These are phyloP conservation scores for Xylaria sp. DNA, from an alignment of 2,329 filamentous ascomycete species.

Conservation along the genomic window DNA sequence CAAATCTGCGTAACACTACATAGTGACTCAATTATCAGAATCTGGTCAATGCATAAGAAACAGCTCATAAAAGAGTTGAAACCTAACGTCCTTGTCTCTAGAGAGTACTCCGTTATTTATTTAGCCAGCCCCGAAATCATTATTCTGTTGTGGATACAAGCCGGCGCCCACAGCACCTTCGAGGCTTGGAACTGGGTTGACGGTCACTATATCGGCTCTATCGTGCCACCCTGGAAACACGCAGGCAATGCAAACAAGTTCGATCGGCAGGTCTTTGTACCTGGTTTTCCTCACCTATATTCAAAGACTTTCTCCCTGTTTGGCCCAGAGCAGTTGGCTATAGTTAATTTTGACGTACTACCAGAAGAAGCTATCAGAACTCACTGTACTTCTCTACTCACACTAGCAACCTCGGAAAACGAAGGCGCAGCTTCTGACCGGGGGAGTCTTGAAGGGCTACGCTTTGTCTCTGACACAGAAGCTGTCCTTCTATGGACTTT, in stretches of 20 bases:
- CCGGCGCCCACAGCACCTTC: not conserved
- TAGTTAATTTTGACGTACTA: not conserved
- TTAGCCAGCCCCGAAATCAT: not conserved
- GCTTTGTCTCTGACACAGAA: not conserved
- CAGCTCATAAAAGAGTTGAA: slow-evolving; percentile 17
- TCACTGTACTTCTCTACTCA: not conserved
- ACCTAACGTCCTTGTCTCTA: not conserved
- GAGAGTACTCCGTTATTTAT: not conserved
- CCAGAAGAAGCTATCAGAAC: not conserved
- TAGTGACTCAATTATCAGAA: not conserved
- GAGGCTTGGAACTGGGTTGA: not conserved
- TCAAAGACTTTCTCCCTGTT: too few relatives aligned
- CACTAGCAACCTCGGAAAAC: not conserved
- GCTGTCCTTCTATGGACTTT: not conserved
- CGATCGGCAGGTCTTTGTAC: not conserved
- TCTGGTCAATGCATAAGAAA: slow-evolving; percentile 6
- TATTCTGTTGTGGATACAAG: too few relatives aligned
- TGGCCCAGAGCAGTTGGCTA: not conserved
- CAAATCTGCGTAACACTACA: slow-evolving; percentile 4
- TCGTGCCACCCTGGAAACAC: too few relatives aligned
- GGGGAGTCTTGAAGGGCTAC: not conserved
- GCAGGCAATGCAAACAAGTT: too few relatives aligned
- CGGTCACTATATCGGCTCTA: not conserved
- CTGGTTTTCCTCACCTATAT: not conserved
- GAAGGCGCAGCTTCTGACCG: not conserved